These are phyloP conservation scores for Remersonia thermophila DNA, from an alignment of 2,329 filamentous ascomycete genomes.

Conservation along the genomic window DNA sequence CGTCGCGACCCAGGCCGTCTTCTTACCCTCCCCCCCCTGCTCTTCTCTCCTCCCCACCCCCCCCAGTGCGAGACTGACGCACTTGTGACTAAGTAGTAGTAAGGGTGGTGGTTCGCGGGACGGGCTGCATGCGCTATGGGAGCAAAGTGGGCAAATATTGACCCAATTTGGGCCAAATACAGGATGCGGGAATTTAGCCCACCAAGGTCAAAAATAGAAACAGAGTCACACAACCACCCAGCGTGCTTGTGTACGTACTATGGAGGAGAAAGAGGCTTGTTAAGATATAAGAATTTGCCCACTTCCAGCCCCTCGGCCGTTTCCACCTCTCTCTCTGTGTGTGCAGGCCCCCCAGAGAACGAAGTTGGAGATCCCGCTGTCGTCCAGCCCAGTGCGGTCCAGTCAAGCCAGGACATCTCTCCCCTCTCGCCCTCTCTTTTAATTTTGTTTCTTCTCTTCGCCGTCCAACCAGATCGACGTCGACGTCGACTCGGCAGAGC, in stretches of 20 bases:
- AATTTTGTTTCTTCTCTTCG: slow-evolving; percentile 23
- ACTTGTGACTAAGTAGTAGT: too few species aligned
- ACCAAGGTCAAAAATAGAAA: slow-evolving; percentile 33
- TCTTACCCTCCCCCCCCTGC: neutral
- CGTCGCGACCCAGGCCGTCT: neutral
- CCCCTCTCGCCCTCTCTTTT: slow-evolving; percentile 22
- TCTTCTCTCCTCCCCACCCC: too few species aligned
- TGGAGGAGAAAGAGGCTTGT: too few species aligned
- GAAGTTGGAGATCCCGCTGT: slow-evolving; percentile 35
- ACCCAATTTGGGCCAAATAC: slow-evolving; percentile 23
- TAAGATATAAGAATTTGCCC: slow-evolving; percentile 48
- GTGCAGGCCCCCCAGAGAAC: slow-evolving; percentile 30
- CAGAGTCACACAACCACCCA: slow-evolving; percentile 15
- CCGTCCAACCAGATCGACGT: slow-evolving; percentile 17
- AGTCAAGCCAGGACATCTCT: slow-evolving; percentile 27
- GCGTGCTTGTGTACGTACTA: slow-evolving; percentile 15
- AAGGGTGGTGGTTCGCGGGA: too few species aligned
- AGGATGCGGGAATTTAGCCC: slow-evolving; percentile 30
- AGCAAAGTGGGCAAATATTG: slow-evolving; percentile 13
- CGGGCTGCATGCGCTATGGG: slow-evolving; percentile 6
- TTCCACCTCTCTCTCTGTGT: slow-evolving; percentile 23
- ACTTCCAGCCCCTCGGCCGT: slow-evolving; percentile 29
- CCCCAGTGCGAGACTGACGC: slow-evolving; percentile 11
- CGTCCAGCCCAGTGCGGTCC: slow-evolving; percentile 24
- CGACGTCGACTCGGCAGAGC: slow-evolving; percentile 12